These are phyloP conservation scores for Eragrostis curvula DNA, from an alignment of 176 grass and related monocot species.

Conservation along the genomic window DNA sequence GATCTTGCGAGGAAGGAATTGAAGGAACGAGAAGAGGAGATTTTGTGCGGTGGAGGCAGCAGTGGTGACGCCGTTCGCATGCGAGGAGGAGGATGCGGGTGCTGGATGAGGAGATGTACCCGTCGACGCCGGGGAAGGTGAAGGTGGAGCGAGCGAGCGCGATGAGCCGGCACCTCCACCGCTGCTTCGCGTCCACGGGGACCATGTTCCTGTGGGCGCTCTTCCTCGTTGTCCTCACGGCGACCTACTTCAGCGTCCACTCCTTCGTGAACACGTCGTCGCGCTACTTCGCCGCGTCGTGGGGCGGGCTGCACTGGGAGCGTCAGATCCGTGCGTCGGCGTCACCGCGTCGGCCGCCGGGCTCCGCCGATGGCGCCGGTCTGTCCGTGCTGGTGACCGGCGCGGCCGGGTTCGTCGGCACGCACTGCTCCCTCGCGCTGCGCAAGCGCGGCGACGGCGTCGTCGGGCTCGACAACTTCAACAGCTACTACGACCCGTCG, in stretches of 20 bases:
- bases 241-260: constrained; percentile 75
- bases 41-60: background rate
- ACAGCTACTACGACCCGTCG: constrained; percentile 72
- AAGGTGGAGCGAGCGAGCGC: constrained; percentile 58
- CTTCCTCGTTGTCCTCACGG: constrained; percentile 61
- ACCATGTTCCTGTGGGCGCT: constrained; percentile 81
- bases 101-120: constrained; percentile 65
- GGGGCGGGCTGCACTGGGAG: constrained; percentile 79
- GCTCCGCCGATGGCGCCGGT: constrained; percentile 51
- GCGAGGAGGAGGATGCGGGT: constrained; percentile 49
- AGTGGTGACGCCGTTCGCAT: background rate
- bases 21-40: background rate
- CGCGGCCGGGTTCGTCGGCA: constrained; percentile 68
- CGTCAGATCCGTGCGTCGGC: constrained; percentile 66
- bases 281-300: constrained; percentile 58
- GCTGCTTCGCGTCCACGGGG: constrained; percentile 81
- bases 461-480: constrained; percentile 77
- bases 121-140: constrained; percentile 81
- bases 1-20: background rate
- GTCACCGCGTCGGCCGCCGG: constrained; percentile 33
- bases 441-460: constrained; percentile 73
- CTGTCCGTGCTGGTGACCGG: constrained; percentile 74
- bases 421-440: constrained; percentile 57
- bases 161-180: constrained; percentile 59
- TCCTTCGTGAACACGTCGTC: constrained; percentile 62